A percentile compares a stretch with the other conserved stretches of the same genome.
These are phyloP conservation scores for Fusarium sp. DNA, from an alignment of 2,329 filamentous ascomycete genomes.

Conservation along the genomic window DNA sequence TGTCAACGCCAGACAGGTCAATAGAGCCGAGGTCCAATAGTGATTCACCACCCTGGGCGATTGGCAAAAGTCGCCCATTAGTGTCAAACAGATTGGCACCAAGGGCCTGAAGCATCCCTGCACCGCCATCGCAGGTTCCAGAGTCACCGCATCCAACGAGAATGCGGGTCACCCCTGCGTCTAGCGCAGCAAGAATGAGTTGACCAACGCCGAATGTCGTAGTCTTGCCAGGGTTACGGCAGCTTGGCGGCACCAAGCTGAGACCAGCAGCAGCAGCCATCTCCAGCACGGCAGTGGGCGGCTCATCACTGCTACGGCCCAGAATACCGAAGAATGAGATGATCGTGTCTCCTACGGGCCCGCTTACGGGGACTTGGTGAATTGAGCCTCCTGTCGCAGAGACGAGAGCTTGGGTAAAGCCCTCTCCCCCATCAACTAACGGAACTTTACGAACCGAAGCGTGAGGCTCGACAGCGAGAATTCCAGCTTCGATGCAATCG, in stretches of 20 bases:
- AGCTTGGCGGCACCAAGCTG: slow-evolving; percentile 61
- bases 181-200: slow-evolving; percentile 62
- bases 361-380: slow-evolving; percentile 56
- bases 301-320: slow-evolving; percentile 40
- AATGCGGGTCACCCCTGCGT: slow-evolving; percentile 61
- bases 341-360: slow-evolving; percentile 60
- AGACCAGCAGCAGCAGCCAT: slow-evolving; percentile 69
- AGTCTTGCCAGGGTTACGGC: slow-evolving; percentile 63
- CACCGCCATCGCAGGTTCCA: slow-evolving; percentile 67
- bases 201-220: slow-evolving; percentile 68
- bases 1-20: slow-evolving; percentile 57
- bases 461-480: slow-evolving; percentile 60
- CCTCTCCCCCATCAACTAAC: slow-evolving; percentile 68
- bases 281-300: slow-evolving; percentile 63
- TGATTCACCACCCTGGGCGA: slow-evolving; percentile 58
- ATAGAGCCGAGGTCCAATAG: slow-evolving; percentile 57
- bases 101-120: slow-evolving; percentile 68
- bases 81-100: slow-evolving; percentile 61
- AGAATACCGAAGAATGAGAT: slow-evolving; percentile 64
- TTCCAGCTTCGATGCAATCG: slow-evolving; percentile 64
- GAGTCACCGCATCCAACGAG: slow-evolving; percentile 69
- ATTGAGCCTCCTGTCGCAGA: slow-evolving; percentile 59
- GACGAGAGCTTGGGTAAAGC: slow-evolving; percentile 64
- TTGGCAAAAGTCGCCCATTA: slow-evolving; percentile 55
- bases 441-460: slow-evolving; percentile 63